Evolutionary conservation across 208 protist genomes (phyloP).

Genomic region (Leishmania lainsoni): DNA sequence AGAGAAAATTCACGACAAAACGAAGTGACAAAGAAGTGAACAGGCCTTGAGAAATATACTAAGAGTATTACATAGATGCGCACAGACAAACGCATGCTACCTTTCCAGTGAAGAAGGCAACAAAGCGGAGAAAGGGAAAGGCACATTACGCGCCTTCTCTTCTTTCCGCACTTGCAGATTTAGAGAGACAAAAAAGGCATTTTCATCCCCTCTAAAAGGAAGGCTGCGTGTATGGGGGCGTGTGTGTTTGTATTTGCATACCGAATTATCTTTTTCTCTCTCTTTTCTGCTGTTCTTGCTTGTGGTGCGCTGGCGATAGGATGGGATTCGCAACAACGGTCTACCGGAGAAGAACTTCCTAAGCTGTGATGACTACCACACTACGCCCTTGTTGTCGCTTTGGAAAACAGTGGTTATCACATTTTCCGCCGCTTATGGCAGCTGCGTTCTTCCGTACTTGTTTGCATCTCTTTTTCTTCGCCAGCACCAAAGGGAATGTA

Average conservation of each 20-base stretch:
- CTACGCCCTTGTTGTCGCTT: background rate
- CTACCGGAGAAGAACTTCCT: background rate
- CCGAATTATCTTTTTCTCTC: background rate
- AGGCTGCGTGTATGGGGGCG: background rate
- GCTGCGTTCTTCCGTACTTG: background rate
- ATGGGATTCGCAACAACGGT: background rate
- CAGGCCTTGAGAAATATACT: background rate
- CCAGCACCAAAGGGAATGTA: background rate
- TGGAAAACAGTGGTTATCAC: background rate
- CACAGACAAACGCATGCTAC: background rate
- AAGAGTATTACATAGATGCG: background rate
- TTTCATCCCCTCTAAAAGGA: background rate
- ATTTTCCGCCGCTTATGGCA: background rate
- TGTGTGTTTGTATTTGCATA: background rate
- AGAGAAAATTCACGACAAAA: background rate
- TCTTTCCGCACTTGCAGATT: background rate
- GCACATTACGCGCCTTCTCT: background rate
- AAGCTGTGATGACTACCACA: background rate
- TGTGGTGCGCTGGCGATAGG: background rate
- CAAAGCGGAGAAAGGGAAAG: background rate
- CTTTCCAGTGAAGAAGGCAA: background rate
- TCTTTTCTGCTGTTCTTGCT: background rate
- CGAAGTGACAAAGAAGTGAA: background rate
- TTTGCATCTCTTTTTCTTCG: background rate
- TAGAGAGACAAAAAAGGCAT: background rate